phyloP scores from a whole-genome alignment of 768 basidiomycete genomes.

The Kwoniella sp. region DNA sequence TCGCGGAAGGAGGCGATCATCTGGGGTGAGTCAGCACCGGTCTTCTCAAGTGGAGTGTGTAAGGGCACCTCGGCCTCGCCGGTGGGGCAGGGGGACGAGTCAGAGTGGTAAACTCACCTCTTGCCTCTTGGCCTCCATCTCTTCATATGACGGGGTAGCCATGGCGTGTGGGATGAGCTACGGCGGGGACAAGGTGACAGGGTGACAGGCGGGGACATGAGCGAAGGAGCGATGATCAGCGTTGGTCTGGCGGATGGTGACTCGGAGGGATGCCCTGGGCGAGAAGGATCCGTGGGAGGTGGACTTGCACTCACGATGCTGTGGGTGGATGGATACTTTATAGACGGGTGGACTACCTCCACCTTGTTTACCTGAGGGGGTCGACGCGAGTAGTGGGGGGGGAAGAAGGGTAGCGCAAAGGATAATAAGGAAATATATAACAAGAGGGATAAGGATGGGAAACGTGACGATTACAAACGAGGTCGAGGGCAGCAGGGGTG shows the following conservation, averaged over 20 bases:
- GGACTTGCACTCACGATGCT: neutral
- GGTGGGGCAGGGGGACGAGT: neutral
- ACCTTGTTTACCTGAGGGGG: constrained; percentile 4
- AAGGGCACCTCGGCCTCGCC: no score
- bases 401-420: no score
- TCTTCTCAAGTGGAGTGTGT: no score
- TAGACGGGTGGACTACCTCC: constrained; percentile 20
- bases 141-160: constrained; percentile 33
- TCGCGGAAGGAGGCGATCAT: constrained; percentile 47
- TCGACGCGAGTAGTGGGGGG: no score
- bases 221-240: no score
- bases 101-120: constrained; percentile 26
- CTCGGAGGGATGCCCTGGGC: neutral
- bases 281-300: neutral
- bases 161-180: neutral
- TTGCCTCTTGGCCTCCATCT: constrained; percentile 46
- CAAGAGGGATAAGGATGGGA: neutral
- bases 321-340: neutral
- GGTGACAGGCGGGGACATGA: no score
- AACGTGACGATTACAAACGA: constrained; percentile 11
- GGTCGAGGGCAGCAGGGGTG: no score
- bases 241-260: neutral
- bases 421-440: neutral
- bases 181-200: neutral
- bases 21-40: constrained; percentile 15